Evolutionary conservation across 169 alveolate species (phyloP).

Genomic region (Eimeria maxima): DNA sequence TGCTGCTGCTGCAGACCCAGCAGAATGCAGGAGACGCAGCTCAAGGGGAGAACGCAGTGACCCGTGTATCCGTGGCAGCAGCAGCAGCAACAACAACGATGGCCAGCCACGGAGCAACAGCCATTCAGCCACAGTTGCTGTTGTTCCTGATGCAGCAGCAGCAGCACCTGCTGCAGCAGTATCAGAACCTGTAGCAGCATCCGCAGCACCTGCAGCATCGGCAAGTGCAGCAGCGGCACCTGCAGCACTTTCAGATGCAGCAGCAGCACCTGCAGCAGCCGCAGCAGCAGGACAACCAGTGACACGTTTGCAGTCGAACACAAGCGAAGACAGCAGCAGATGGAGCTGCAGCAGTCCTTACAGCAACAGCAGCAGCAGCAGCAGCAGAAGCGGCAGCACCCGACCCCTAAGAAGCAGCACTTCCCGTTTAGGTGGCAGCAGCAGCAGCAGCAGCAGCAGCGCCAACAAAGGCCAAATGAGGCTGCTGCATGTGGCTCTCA

Average conservation of each 20-base stretch:
- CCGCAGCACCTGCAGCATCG: background rate
- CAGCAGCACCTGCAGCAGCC: background rate
- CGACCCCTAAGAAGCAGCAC: slow-evolving; percentile 10
- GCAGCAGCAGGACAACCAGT: background rate
- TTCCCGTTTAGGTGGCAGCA: background rate
- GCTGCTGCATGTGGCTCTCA: slow-evolving; percentile 75
- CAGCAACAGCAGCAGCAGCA: slow-evolving; percentile 67
- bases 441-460: slow-evolving; percentile 59
- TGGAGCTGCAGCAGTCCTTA: slow-evolving; percentile 49
- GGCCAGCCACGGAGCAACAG: too few relatives aligned
- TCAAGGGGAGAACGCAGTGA: background rate
- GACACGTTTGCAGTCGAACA: background rate
- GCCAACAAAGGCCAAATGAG: slow-evolving; percentile 67
- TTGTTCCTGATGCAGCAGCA: too few relatives aligned
- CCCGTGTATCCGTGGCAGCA: background rate
- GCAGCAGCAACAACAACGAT: background rate
- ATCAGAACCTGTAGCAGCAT: background rate
- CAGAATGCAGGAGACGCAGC: background rate
- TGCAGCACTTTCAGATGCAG: too few relatives aligned
- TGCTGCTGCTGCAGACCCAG: slow-evolving; percentile 23
- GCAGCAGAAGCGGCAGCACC: slow-evolving; percentile 44
- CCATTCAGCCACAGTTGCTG: too few relatives aligned
- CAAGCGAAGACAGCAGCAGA: slow-evolving; percentile 44
- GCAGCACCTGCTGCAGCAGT: background rate
- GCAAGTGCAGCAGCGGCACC: background rate